phyloP scores from a whole-genome alignment of 2,329 filamentous ascomycete genomes.

The Ceratocystis harringtonii region DNA sequence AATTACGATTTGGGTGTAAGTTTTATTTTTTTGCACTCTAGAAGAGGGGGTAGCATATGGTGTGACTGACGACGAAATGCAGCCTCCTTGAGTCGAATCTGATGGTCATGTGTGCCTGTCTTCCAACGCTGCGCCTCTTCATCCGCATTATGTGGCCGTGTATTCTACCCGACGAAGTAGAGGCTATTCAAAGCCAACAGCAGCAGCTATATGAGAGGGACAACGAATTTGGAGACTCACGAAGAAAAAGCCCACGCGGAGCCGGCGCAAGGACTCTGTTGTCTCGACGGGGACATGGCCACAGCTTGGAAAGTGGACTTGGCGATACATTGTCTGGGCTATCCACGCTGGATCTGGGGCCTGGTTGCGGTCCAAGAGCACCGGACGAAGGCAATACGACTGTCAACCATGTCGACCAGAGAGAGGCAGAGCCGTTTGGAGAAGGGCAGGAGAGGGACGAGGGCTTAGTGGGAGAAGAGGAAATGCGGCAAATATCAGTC shows the following conservation, averaged over 20 bases:
- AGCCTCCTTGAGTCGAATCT: not conserved
- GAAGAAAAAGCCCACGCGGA: not conserved
- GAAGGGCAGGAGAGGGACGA: not conserved
- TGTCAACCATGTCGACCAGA: not conserved
- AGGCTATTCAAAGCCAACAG: not conserved
- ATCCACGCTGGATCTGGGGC: not conserved
- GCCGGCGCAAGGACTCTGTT: not conserved
- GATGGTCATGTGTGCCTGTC: conserved; percentile 4
- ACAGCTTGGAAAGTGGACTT: not conserved
- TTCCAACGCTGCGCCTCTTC: not conserved
- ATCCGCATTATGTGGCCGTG: not conserved
- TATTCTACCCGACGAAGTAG: not conserved
- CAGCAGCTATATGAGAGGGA: not conserved
- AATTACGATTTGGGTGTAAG: conserved; percentile 1
- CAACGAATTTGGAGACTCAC: not conserved
- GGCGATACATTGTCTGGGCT: not conserved
- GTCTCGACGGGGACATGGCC: not conserved
- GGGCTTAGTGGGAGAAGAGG: not conserved
- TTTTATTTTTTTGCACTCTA: not conserved
- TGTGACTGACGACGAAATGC: not conserved
- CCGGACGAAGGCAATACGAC: not conserved
- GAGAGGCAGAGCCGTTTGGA: not conserved
- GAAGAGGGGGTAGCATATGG: not conserved
- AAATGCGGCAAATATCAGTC: not conserved
- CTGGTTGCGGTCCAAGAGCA: not conserved